Percentiles rank a stretch among this genome's conserved stretches.
Conservation (phyloP, 768 basidiomycete species). For the Xerocomellus amylosporus region DNA sequence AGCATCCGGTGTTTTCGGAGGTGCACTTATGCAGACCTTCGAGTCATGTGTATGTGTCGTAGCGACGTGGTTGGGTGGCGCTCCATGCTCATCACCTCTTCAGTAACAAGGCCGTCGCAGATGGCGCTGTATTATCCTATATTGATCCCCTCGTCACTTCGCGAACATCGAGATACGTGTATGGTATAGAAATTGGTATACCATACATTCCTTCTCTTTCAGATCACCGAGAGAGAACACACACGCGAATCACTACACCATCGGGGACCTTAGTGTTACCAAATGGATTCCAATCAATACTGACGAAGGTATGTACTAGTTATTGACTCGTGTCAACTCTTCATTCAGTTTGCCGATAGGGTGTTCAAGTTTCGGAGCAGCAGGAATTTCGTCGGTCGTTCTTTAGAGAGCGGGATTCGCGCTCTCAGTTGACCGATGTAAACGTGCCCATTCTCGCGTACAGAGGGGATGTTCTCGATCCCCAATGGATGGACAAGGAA, state of each 20-base stretch:
- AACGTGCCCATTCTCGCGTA: slow-evolving; percentile 13
- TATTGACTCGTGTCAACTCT: not conserved
- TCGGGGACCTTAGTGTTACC: slow-evolving; percentile 33
- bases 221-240: slow-evolving; percentile 38
- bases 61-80: too few relatives aligned
- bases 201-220: slow-evolving; percentile 25
- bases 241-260: slow-evolving; percentile 15
- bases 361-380: slow-evolving; percentile 18
- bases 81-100: not conserved
- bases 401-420: not conserved
- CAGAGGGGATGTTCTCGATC: slow-evolving; percentile 7
- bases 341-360: not conserved
- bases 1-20: slow-evolving; percentile 33
- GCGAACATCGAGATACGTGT: slow-evolving; percentile 42
- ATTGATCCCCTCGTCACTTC: slow-evolving; percentile 45
- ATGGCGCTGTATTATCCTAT: slow-evolving; percentile 40
- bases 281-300: slow-evolving; percentile 36
- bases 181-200: slow-evolving; percentile 32
- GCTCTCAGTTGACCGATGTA: not conserved
- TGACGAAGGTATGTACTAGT: slow-evolving; percentile 25
- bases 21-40: slow-evolving; percentile 47
- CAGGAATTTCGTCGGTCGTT: slow-evolving; percentile 20
- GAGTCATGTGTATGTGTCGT: slow-evolving; percentile 42
- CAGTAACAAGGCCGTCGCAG: slow-evolving; percentile 49
- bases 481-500: slow-evolving; percentile 14